A percentile compares a stretch with the other conserved stretches of the same genome.
phyloP scores from a whole-genome alignment of 202 grass and related monocot genomes.

The Panicum virgatum region DNA sequence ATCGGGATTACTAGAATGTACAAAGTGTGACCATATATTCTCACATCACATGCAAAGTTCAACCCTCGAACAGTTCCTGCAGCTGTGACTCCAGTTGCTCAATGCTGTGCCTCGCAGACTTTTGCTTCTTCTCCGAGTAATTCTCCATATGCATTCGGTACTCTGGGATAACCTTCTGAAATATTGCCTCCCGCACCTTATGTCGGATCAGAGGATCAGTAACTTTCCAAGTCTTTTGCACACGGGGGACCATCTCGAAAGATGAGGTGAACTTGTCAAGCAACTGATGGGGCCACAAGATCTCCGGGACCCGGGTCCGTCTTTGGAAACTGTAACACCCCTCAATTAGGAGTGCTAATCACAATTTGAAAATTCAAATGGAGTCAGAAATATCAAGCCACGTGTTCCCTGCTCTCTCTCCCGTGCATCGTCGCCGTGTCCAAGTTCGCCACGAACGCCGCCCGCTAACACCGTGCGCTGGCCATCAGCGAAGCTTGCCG shows the following conservation, averaged over 20 bases:
- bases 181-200: not conserved
- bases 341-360: no score
- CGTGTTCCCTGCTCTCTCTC: no score
- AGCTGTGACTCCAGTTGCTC: not conserved
- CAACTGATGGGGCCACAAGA: not conserved
- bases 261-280: not conserved
- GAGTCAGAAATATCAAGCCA: no score
- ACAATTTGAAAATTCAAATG: no score
- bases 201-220: constrained; percentile 2
- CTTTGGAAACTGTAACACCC: no score
- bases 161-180: constrained; percentile 5
- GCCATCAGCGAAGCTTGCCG: no score
- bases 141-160: not conserved
- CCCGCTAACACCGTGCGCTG: no score
- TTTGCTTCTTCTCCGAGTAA: not conserved
- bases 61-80: constrained; percentile 16
- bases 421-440: no score
- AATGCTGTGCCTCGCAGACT: not conserved
- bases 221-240: constrained; percentile 18
- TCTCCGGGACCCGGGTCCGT: not conserved
- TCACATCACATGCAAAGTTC: not conserved
- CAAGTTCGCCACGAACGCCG: no score
- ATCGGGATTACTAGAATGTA: not conserved
- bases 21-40: not conserved
- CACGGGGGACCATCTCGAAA: constrained; percentile 1